A percentile compares a stretch with the other conserved stretches of the same genome.
Conservation (phyloP, 108 stramenopile genomes). For the Hondaea fermentalgiana region DNA sequence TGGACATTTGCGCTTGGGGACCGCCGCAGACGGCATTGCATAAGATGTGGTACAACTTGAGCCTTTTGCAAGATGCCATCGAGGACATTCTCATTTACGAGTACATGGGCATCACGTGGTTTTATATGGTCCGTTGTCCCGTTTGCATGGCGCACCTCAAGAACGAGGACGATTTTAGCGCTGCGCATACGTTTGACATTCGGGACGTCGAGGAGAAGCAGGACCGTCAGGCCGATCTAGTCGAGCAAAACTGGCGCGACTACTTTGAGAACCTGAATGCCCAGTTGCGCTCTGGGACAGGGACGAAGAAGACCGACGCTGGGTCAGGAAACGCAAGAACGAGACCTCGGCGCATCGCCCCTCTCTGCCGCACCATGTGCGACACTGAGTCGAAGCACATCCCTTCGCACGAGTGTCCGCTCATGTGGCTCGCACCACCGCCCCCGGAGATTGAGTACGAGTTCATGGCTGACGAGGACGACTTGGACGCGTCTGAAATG, state of each 20-base stretch:
- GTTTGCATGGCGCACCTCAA: not conserved
- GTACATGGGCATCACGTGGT: constrained; percentile 11
- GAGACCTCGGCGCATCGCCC: too few species aligned
- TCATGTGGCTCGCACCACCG: constrained; percentile 6
- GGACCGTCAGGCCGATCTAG: not conserved
- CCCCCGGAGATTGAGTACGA: not conserved
- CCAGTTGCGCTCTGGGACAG: not conserved
- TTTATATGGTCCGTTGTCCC: not conserved
- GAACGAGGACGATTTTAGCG: not conserved
- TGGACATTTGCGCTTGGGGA: not conserved
- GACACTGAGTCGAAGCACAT: not conserved
- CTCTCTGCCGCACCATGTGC: not conserved
- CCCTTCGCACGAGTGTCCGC: not conserved
- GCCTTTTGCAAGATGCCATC: not conserved
- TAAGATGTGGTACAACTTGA: not conserved
- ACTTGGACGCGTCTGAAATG: too few species aligned
- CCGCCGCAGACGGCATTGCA: not conserved
- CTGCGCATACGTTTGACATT: not conserved
- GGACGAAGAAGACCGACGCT: not conserved
- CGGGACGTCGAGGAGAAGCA: not conserved
- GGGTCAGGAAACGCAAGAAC: not conserved
- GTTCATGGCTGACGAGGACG: not conserved
- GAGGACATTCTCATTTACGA: not conserved
- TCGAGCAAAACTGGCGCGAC: not conserved
- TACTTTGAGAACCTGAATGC: not conserved